phyloP scores from a whole-genome alignment of 1,284 basidiomycete genomes.

The Kalmanozyma brasiliensis region DNA sequence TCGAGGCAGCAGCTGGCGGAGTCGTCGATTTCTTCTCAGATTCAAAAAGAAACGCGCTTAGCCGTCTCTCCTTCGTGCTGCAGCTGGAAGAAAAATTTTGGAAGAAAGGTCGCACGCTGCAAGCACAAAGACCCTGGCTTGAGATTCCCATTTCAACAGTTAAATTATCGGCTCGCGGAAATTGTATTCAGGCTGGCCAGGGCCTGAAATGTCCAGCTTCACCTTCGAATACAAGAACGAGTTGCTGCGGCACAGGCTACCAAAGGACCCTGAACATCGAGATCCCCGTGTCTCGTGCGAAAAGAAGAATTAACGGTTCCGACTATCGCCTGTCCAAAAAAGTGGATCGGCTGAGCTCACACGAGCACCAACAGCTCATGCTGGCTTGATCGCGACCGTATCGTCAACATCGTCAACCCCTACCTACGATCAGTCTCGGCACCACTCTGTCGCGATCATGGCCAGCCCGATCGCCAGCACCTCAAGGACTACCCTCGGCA shows the following conservation, averaged over 20 bases:
- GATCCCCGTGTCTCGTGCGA: conserved; percentile 19
- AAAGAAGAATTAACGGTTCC: conserved; percentile 16
- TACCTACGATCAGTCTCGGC: too few relatives aligned
- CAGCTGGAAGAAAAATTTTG: conserved; percentile 35
- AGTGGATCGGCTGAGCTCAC: conserved; percentile 1
- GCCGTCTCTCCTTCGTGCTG: conserved; percentile 8
- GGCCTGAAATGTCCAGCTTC: too few relatives aligned
- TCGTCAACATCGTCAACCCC: not conserved
- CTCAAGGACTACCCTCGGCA: conserved; percentile 45
- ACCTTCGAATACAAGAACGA: not conserved
- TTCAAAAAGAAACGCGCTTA: not conserved
- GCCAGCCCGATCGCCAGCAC: conserved; percentile 51
- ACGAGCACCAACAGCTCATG: not conserved
- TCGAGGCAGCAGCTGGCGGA: not conserved
- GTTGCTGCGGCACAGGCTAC: conserved; percentile 45
- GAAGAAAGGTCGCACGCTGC: conserved; percentile 26
- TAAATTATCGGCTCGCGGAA: too few relatives aligned
- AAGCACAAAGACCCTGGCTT: too few relatives aligned
- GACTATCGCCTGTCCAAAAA: conserved; percentile 10
- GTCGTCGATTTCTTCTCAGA: not conserved
- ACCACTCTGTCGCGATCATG: conserved; percentile 17
- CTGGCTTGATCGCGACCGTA: conserved; percentile 4
- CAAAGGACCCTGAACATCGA: not conserved
- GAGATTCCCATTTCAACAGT: not conserved
- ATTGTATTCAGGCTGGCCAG: too few relatives aligned